Percentiles rank a stretch among this genome's conserved stretches.
Evolutionary conservation across 768 basidiomycete genomes (phyloP).

Genomic region (Collybiopsis confluens): DNA sequence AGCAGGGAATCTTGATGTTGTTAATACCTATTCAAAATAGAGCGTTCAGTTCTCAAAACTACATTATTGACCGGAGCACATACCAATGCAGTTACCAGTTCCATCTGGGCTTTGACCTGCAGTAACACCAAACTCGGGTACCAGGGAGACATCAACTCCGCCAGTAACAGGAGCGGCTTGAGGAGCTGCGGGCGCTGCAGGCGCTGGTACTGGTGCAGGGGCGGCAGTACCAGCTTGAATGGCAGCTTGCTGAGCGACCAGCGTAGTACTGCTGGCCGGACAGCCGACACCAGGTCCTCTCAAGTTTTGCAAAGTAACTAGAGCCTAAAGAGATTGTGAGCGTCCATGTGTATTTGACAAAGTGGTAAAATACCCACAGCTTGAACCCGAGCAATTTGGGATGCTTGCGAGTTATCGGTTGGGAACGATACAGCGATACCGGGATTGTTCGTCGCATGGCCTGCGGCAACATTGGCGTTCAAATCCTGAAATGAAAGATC

Average conservation of each 20-base stretch:
- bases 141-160: constrained; percentile 48
- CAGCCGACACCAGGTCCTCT: constrained; percentile 67
- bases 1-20: constrained; percentile 64
- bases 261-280: constrained; percentile 58
- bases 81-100: constrained; percentile 70
- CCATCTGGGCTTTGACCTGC: constrained; percentile 62
- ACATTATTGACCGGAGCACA: neutral
- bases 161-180: constrained; percentile 23
- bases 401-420: constrained; percentile 48
- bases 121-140: constrained; percentile 54
- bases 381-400: constrained; percentile 52
- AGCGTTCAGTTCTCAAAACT: constrained; percentile 55
- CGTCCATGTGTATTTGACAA: too few species aligned
- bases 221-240: constrained; percentile 10
- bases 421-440: constrained; percentile 57
- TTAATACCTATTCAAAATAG: constrained; percentile 35
- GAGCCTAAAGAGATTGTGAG: constrained; percentile 16
- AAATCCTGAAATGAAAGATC: constrained; percentile 32
- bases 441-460: constrained; percentile 61
- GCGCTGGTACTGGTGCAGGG: neutral
- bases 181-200: constrained; percentile 18
- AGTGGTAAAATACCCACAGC: constrained; percentile 28
- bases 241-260: constrained; percentile 28
- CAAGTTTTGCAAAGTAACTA: constrained; percentile 70
- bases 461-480: constrained; percentile 57